Evolutionary conservation across 2,329 filamentous ascomycete species (phyloP).

Genomic region (Colletotrichum gloeosporioides): DNA sequence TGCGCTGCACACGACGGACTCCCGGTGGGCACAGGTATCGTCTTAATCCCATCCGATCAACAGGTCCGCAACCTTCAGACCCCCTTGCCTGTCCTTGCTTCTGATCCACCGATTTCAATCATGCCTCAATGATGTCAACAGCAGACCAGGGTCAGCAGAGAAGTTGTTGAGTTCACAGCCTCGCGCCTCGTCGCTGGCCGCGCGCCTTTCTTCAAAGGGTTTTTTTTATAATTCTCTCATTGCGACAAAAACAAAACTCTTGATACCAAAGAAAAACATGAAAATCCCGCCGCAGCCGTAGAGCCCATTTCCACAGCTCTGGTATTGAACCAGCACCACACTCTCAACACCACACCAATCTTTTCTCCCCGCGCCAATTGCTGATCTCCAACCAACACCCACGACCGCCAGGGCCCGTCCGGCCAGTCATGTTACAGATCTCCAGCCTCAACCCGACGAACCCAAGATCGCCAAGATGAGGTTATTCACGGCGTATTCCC

Average conservation of each 20-base stretch:
- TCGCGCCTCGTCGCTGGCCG: neutral
- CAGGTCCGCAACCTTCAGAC: neutral
- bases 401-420: neutral
- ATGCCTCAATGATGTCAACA: conserved; percentile 23
- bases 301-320: neutral
- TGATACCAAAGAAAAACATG: neutral
- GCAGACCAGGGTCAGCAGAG: conserved; percentile 15
- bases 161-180: conserved; percentile 17
- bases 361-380: neutral
- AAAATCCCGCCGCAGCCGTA: conserved; percentile 2
- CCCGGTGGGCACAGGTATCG: neutral
- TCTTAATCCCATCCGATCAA: neutral
- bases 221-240: neutral
- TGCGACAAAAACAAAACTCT: neutral
- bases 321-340: neutral
- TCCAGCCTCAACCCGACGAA: neutral
- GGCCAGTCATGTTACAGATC: conserved; percentile 14
- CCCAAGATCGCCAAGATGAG: conserved; percentile 12
- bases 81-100: conserved; percentile 7
- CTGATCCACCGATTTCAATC: conserved; percentile 11
- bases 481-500: neutral
- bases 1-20: neutral
- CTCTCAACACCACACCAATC: neutral
- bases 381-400: neutral
- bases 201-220: neutral